Base-by-base conservation (phyloP, 805 yeast genomes). In the Brettanomyces nanus region DNA sequence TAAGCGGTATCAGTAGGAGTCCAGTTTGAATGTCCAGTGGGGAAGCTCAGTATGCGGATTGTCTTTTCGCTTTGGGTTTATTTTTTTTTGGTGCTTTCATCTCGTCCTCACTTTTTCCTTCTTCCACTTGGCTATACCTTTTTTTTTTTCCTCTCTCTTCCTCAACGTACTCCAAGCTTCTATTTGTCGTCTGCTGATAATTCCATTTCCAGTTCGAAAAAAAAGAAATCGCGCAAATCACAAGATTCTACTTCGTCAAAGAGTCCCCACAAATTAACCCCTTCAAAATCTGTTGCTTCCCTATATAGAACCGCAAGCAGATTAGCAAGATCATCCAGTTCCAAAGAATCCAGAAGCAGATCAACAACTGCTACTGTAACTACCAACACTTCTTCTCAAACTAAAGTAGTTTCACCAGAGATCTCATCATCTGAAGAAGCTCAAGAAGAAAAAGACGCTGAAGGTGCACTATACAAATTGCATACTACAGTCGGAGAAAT, bases 281-380 rank as follows among this genome's bases (percentile, higher is more conserved):
- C 34, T 13, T 18, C 34, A 13, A 31, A 31, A 31, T 31, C 34
- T 15, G 34, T 31, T 31, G 34, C 34, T 13, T 31, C 34, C 2
- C 28, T 33, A 22, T 33, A 33, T 19, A 33, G 14, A 19, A 19
- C 19, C 11, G 28, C 35, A 32, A 32, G 35, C 28, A 33, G 21
- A 33, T 31, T 31, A 31, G 18, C 25, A 19, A 31, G 34, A 23
- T 23, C 26, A 7, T n/a, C n/a, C n/a, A n/a, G n/a, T n/a, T n/a
- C n/a, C n/a, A n/a, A n/a, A 30, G 21, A 14, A 13, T 13, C 26
- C 19, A 31, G 34, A n/a, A 31, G 34, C 13, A 15, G 22, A 31
- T 28, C 30, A 14, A 31, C 26, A 13, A 20, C 34, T 19, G 34
- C 26, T 19, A 31, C 34, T 6, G 34, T 14, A 11, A 26, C 21